Evolutionary conservation across 148 eudicot genomes (phyloP).

Genomic region (Camellia granthamiana): DNA sequence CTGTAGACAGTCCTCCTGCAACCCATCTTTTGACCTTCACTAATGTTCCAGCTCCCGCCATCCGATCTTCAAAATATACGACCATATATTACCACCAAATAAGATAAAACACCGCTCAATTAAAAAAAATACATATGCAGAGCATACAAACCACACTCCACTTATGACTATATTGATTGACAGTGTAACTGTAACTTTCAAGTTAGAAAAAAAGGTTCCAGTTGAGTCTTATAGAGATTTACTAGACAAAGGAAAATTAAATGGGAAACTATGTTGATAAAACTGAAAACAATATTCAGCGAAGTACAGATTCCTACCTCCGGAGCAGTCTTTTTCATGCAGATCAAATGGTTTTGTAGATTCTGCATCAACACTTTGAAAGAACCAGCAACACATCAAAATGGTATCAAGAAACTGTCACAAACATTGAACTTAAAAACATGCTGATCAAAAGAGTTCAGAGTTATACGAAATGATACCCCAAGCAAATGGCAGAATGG

Average conservation of each 20-base stretch:
- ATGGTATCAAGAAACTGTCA: slow-evolving; percentile 1
- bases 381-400: slow-evolving; percentile 17
- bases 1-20: slow-evolving; percentile 44
- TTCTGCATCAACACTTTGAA: slow-evolving; percentile 55
- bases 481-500: slow-evolving; percentile 43
- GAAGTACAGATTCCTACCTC: slow-evolving; percentile 34
- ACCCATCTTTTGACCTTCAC: slow-evolving; percentile 51
- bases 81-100: neutral
- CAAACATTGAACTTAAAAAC: neutral
- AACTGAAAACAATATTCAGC: too few relatives aligned
- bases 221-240: too few relatives aligned
- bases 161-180: neutral
- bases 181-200: too few relatives aligned
- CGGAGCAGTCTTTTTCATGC: slow-evolving; percentile 61
- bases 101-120: neutral
- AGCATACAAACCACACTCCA: neutral
- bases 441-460: neutral
- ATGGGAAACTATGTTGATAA: too few relatives aligned
- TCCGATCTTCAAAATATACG: slow-evolving; percentile 58
- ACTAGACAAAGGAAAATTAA: too few relatives aligned
- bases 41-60: slow-evolving; percentile 56
- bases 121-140: neutral
- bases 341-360: slow-evolving; percentile 74
- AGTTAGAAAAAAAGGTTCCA: too few relatives aligned
- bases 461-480: slow-evolving; percentile 34